These are phyloP conservation scores for Lasiosphaeriaceae sp. DNA, from an alignment of 495 filamentous ascomycete species.

Conservation along the genomic window DNA sequence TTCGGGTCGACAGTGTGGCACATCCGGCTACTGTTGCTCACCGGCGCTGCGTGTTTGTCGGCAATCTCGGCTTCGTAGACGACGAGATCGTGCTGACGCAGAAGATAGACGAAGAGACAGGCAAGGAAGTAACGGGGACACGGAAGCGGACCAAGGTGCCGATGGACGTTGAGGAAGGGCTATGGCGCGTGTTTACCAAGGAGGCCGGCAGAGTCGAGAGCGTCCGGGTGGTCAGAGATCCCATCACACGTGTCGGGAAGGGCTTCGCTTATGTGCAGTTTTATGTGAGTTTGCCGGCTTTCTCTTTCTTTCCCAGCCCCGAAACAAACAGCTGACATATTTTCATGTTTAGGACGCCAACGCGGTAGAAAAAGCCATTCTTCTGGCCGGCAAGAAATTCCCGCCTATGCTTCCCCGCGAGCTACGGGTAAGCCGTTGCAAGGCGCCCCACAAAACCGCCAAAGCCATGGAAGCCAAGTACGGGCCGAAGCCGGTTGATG, in stretches of 20 bases:
- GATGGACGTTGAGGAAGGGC: constrained; percentile 88
- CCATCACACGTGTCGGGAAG: constrained; percentile 87
- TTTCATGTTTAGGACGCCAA: constrained; percentile 60
- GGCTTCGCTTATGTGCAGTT: constrained; percentile 99
- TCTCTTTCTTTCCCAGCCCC: neutral
- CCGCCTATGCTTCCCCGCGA: constrained; percentile 86
- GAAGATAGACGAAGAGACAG: constrained; percentile 49
- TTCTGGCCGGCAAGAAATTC: constrained; percentile 85
- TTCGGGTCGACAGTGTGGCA: constrained; percentile 84
- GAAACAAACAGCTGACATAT: neutral
- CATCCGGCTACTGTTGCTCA: constrained; percentile 81
- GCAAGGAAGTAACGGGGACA: constrained; percentile 50
- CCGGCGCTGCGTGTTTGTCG: constrained; percentile 90
- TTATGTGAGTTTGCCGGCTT: constrained; percentile 53
- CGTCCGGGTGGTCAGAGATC: constrained; percentile 88
- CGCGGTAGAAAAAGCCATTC: constrained; percentile 79
- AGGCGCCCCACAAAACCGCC: constrained; percentile 67
- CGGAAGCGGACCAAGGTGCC: constrained; percentile 62
- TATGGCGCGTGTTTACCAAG: constrained; percentile 80
- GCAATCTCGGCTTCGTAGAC: constrained; percentile 93
- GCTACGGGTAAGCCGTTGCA: constrained; percentile 81
- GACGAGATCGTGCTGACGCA: constrained; percentile 64
- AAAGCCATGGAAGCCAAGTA: constrained; percentile 38
- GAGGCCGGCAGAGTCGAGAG: constrained; percentile 82
- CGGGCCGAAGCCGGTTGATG: neutral